Evolutionary conservation across 177 flowering plant genomes (phyloP).

Genomic region (Tripterygium wilfordii): DNA sequence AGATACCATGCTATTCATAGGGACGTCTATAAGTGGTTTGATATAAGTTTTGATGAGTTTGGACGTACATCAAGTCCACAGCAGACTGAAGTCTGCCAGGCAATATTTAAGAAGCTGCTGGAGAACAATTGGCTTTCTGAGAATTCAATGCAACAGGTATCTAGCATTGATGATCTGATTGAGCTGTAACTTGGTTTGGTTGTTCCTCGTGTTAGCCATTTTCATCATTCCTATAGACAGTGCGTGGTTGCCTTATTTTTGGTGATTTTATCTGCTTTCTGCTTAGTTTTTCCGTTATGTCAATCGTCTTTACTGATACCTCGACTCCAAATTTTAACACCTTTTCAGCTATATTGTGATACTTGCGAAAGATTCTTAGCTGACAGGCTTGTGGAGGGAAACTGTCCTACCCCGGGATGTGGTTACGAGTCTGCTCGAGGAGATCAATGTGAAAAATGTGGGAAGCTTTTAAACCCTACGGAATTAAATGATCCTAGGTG

Average conservation of each 20-base stretch:
- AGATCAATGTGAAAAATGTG: slow-evolving; percentile 94
- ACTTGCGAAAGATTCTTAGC: slow-evolving; percentile 80
- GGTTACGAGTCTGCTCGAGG: slow-evolving; percentile 89
- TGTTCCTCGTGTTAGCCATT: too few relatives aligned
- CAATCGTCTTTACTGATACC: too few relatives aligned
- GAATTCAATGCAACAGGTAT: slow-evolving; percentile 88
- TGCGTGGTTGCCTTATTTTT: too few relatives aligned
- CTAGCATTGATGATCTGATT: neutral
- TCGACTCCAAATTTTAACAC: too few relatives aligned
- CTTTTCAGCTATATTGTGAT: slow-evolving; percentile 87
- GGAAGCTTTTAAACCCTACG: slow-evolving; percentile 84
- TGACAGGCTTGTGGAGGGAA: slow-evolving; percentile 90
- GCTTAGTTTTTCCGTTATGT: too few relatives aligned
- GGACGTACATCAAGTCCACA: slow-evolving; percentile 90
- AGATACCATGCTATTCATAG: slow-evolving; percentile 89
- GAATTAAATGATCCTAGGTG: slow-evolving; percentile 81
- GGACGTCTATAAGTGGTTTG: slow-evolving; percentile 84
- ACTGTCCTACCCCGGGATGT: slow-evolving; percentile 71
- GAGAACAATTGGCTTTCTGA: slow-evolving; percentile 89
- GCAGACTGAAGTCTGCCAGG: slow-evolving; percentile 91
- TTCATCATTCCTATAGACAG: too few relatives aligned
- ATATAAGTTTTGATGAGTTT: slow-evolving; percentile 87
- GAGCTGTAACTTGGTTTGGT: too few relatives aligned
- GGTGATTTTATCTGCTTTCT: too few relatives aligned
- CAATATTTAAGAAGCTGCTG: slow-evolving; percentile 67